These are phyloP conservation scores for Anacardium occidentale DNA, from an alignment of 345 rosid genomes.

Conservation along the genomic window DNA sequence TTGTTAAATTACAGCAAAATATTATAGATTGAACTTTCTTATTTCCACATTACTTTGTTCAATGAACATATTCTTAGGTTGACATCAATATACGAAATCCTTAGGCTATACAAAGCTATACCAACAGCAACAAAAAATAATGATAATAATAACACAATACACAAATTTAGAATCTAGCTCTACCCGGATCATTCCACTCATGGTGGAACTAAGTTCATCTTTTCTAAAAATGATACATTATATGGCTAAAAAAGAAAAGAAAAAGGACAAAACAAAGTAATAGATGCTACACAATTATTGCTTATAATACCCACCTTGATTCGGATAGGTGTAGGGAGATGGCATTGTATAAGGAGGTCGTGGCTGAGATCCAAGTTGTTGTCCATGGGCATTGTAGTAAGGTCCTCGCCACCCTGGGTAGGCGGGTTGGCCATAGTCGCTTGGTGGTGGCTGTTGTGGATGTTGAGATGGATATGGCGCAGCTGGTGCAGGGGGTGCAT, in stretches of 20 bases:
- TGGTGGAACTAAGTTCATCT: background rate
- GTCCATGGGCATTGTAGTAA: slow-evolving; percentile 69
- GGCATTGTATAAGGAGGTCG: slow-evolving; percentile 81
- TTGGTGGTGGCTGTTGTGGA: slow-evolving; percentile 53
- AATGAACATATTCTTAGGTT: no score
- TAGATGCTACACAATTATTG: slow-evolving; percentile 33
- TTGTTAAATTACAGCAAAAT: no score
- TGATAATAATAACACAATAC: background rate
- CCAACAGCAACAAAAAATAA: background rate
- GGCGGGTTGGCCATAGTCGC: slow-evolving; percentile 78
- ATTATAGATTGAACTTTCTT: no score
- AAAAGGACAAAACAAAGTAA: background rate
- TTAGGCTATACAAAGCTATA: background rate
- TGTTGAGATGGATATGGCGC: slow-evolving; percentile 61
- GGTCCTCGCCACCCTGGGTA: slow-evolving; percentile 93
- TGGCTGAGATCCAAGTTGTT: slow-evolving; percentile 64
- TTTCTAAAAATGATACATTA: background rate
- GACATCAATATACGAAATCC: background rate
- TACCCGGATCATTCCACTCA: background rate
- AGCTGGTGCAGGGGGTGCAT: slow-evolving; percentile 38
- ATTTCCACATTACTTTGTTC: no score
- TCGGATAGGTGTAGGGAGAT: slow-evolving; percentile 67
- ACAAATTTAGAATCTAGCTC: slow-evolving; percentile 4
- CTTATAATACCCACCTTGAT: slow-evolving; percentile 81
- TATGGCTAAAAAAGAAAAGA: background rate